Evolutionary conservation across 768 basidiomycete species (phyloP).

Genomic region (Tulasnella sp.): DNA sequence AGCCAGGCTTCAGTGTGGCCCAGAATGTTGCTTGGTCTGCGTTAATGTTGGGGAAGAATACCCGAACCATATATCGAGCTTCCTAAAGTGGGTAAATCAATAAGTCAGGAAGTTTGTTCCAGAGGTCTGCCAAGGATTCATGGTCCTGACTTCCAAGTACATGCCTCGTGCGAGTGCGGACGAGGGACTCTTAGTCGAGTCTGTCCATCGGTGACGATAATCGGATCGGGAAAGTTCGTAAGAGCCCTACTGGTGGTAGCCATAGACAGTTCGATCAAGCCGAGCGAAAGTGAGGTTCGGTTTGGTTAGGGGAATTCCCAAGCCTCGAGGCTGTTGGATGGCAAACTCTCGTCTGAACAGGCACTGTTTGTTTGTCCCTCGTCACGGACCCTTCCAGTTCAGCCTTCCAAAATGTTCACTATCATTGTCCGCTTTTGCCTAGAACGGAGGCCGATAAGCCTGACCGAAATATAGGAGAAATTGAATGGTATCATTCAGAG

Average conservation of each 20-base stretch:
- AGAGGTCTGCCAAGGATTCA: background rate
- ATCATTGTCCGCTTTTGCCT: too few species aligned
- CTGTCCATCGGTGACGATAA: background rate
- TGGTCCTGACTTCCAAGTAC: background rate
- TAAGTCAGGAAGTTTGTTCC: background rate
- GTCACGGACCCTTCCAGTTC: background rate
- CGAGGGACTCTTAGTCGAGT: background rate
- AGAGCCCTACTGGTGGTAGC: background rate
- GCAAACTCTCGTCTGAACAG: background rate
- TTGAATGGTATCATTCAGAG: too few species aligned
- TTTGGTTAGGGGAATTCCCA: background rate
- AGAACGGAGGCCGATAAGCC: too few species aligned
- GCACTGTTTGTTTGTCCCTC: background rate
- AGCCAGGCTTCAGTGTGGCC: background rate
- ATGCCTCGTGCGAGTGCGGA: slow-evolving; percentile 1
- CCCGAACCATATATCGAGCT: background rate
- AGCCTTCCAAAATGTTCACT: too few species aligned
- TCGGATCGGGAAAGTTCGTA: background rate
- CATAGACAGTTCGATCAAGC: background rate
- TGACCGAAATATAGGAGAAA: too few species aligned
- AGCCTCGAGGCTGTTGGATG: background rate
- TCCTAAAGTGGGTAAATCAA: background rate
- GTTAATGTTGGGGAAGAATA: background rate
- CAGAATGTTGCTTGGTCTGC: background rate
- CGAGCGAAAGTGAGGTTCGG: background rate